Evolutionary conservation across 345 rosid genomes (phyloP), one percentile per base, ranked within the genome.

Genomic region (Eucalyptus rudis): DNA sequence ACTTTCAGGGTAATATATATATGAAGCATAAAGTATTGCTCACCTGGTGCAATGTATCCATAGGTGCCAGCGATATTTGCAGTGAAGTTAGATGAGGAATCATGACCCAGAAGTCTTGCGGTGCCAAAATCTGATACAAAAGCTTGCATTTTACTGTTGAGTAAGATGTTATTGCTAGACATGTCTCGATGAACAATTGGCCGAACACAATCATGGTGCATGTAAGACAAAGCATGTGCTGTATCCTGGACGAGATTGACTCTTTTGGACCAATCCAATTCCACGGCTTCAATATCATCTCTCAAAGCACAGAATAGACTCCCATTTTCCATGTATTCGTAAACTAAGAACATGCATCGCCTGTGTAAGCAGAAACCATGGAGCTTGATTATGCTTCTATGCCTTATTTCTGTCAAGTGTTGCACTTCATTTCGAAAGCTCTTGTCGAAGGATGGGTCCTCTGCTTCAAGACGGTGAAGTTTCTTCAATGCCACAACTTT

Each of bases 101-200:
- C 87, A 4, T 86, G 90, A 62, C 17, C 86, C 15, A 88, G 14
- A 86, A 90, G 76, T 58, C 89, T 87, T 0, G 86, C 86, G 0
- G 87, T 90, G 36, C 92, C 92, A 56, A 90, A 90, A 66, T 89
- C 92, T 6, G 90, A 89, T n/a, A 91, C 91, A 0, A 33, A 86
- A 22, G n/a, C 91, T 8, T 59, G 71, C 33, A 50, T 59, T 25
- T 91, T 43, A 13, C 68, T 29, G 0, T 88, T 76, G 20, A 91
- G 44, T 87, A 91, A 50, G 16, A 91, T 49, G 36, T 91, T 91
- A 36, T 88, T 89, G 87, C 90, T 91, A 14, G 92, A 76, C 4
- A 89, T 86, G 79, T 91, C 92, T 49, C 92, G 88, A 66, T 91
- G 92, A 64, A 91, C 71, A 1, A 91, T 64, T 7, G 91, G 88